These are phyloP conservation scores for Rosa multiflora DNA, from an alignment of 306 rosid genomes.

Conservation along the genomic window DNA sequence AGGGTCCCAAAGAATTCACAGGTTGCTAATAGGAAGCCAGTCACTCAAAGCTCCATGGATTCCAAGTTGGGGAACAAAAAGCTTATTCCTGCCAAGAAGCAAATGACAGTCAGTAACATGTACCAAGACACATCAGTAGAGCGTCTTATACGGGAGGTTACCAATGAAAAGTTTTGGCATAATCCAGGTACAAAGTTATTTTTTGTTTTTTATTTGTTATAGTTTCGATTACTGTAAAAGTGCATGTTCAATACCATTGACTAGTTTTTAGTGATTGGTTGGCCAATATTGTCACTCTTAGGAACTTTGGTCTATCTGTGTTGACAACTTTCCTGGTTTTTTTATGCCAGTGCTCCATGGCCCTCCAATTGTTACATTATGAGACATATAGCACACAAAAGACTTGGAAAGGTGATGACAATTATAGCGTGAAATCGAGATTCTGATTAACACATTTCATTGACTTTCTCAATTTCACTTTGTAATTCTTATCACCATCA, in stretches of 20 bases:
- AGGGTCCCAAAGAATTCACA: constrained; percentile 65
- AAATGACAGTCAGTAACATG: constrained; percentile 43
- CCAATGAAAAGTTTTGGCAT: constrained; percentile 96
- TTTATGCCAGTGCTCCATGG: constrained; percentile 53
- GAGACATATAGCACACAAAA: constrained; percentile 68
- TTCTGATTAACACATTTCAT: constrained; percentile 44
- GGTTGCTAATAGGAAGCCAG: constrained; percentile 62
- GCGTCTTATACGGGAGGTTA: constrained; percentile 97
- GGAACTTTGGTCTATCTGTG: constrained; percentile 17
- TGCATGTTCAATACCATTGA: constrained; percentile 3
- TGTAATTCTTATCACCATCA: constrained; percentile 56
- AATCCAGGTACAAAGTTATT: constrained; percentile 69
- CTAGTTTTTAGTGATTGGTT: constrained; percentile 9
- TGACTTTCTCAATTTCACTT: constrained; percentile 53
- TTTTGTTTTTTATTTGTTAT: not conserved
- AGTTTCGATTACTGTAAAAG: not conserved
- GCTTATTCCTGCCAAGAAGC: constrained; percentile 72
- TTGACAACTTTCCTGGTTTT: constrained; percentile 42
- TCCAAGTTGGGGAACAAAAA: constrained; percentile 70
- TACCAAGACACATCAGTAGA: constrained; percentile 92
- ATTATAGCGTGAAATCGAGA: constrained; percentile 62
- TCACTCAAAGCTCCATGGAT: constrained; percentile 62
- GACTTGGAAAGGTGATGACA: constrained; percentile 69
- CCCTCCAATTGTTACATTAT: constrained; percentile 67
- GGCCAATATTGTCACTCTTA: constrained; percentile 22